A percentile compares a stretch with the other conserved stretches of the same genome.
Evolutionary conservation across 805 yeast genomes (phyloP).

Genomic region (Pichia pseudocactophila): DNA sequence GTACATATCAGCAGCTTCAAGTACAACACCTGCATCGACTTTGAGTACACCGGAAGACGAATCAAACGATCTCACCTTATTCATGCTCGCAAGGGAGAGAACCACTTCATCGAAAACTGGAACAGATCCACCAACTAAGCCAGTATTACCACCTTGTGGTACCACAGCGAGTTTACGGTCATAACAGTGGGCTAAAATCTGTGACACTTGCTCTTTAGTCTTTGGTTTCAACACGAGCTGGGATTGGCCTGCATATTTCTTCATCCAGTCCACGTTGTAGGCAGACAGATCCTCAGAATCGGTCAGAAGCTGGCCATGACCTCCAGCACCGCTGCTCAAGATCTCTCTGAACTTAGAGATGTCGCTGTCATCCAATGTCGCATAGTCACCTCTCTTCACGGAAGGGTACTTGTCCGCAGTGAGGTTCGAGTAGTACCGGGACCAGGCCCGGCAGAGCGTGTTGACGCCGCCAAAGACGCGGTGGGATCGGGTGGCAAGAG

Average conservation of each 20-base stretch:
- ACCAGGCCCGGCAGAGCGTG: neutral
- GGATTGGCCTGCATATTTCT: constrained; percentile 86
- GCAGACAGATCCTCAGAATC: constrained; percentile 49
- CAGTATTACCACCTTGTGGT: constrained; percentile 97
- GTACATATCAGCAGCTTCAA: constrained; percentile 75
- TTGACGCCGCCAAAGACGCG: neutral
- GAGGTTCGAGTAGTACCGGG: constrained; percentile 2
- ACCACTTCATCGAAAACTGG: constrained; percentile 90
- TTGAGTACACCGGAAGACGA: constrained; percentile 74
- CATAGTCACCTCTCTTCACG: constrained; percentile 10
- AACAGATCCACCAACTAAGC: constrained; percentile 88
- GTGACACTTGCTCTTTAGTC: constrained; percentile 65
- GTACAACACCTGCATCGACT: constrained; percentile 83
- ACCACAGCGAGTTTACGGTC: constrained; percentile 72
- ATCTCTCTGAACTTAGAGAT: constrained; percentile 51
- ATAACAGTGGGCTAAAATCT: constrained; percentile 73
- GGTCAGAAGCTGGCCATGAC: constrained; percentile 38
- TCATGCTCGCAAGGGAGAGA: constrained; percentile 58
- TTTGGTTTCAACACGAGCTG: constrained; percentile 74
- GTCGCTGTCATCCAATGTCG: constrained; percentile 43
- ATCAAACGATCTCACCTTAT: constrained; percentile 77
- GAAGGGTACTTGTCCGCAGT: constrained; percentile 13
- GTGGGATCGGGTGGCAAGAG: neutral
- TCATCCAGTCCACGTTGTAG: constrained; percentile 90
- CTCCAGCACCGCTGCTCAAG: constrained; percentile 28